Evolutionary conservation across 768 basidiomycete genomes (phyloP), one percentile per base, ranked within the genome.

Genomic region (Dioszegia hungarica): DNA sequence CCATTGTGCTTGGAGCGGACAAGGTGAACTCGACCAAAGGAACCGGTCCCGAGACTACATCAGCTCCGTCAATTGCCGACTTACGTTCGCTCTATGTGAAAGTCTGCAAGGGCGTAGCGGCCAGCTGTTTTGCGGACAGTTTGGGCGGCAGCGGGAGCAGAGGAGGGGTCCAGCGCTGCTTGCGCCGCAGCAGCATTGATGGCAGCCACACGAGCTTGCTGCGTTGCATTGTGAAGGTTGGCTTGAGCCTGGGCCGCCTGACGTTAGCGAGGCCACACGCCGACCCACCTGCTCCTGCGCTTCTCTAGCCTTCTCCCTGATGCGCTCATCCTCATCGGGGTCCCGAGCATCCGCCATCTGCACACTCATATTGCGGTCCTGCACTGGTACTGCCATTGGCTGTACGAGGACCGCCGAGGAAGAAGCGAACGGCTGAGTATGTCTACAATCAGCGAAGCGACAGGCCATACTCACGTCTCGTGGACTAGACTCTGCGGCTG

Each of bases 1-100:
- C 88, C 81, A 73, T 94, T 95, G 73, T 94, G 90, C 77, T 86
- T 88, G 75, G 90, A 92, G 58, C 88, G 85, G 27, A 90, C 91
- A 31, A 76, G 70, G 49, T 76, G 75, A 17, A 76, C 75, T n/a
- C 75, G 73, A 31, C 75, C 75, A 43, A 76, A 76, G 2, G 75
- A 76, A 2, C 75, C 75, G 4, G 75, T 76, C 14, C 75, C 75
- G 39, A 76, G 66, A 1, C 74, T 75, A 31, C 37, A 1, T 41
- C 15, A 49, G 37, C 36, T 9, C 12, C 17, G 33, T 41, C 12
- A 14, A 10, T 11, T 5, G 0, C 5, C 2, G 1, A 70, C 74
- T 64, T 60, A 75, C 74, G 75, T 76, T 61, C 75, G 38, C 56
- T 76, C 75, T 25, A 76, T 76, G 31, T 54, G 51, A 54, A 76